A percentile compares a stretch with the other conserved stretches of the same genome.
phyloP scores from a whole-genome alignment of 805 yeast species.

The Clavispora fructus region DNA sequence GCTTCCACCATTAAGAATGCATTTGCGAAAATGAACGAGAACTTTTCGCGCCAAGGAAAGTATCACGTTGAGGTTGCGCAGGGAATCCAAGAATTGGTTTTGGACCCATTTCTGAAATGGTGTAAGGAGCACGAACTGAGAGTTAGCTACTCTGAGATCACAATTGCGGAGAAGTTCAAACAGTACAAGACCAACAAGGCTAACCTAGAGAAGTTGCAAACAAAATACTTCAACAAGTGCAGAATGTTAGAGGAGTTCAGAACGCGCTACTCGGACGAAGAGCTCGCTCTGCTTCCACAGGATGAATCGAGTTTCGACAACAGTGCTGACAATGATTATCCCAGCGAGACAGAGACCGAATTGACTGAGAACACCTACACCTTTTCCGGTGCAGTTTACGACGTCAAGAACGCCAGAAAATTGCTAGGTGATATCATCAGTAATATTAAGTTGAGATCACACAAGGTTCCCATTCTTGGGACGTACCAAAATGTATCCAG shows the following conservation, averaged over 20 bases:
- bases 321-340: slow-evolving; percentile 1
- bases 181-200: slow-evolving; percentile 44
- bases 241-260: slow-evolving; percentile 65
- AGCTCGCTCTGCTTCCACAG: slow-evolving; percentile 26
- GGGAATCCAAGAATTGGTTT: slow-evolving; percentile 53
- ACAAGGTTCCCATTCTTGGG: slow-evolving; percentile 66
- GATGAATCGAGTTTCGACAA: slow-evolving; percentile 10
- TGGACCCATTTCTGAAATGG: slow-evolving; percentile 73
- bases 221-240: slow-evolving; percentile 72
- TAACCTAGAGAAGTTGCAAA: slow-evolving; percentile 53
- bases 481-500: slow-evolving; percentile 56
- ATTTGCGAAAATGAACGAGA: slow-evolving; percentile 49
- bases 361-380: slow-evolving; percentile 23
- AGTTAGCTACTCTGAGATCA: slow-evolving; percentile 54
- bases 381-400: slow-evolving; percentile 30
- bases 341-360: slow-evolving; percentile 6
- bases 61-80: slow-evolving; percentile 58
- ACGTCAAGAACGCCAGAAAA: slow-evolving; percentile 24
- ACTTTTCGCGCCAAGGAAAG: slow-evolving; percentile 54
- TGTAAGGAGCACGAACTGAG: slow-evolving; percentile 65
- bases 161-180: slow-evolving; percentile 46
- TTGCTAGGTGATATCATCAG: slow-evolving; percentile 31
- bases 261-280: slow-evolving; percentile 42
- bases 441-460: slow-evolving; percentile 46
- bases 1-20: slow-evolving; percentile 64